These are phyloP conservation scores for Gardenia jasminoides DNA, from an alignment of 257 asterid species.

Conservation along the genomic window DNA sequence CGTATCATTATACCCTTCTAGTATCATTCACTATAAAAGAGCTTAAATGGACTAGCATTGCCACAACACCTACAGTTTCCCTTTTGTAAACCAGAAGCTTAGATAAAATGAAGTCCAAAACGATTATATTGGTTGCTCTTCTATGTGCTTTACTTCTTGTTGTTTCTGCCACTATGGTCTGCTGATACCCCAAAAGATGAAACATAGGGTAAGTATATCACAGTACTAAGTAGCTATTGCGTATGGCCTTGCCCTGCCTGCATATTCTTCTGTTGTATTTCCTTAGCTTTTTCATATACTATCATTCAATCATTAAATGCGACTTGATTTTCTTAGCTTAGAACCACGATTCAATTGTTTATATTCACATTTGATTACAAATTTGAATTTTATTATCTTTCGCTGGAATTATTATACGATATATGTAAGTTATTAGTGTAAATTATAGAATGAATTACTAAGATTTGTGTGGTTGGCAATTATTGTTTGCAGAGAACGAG, in stretches of 20 bases:
- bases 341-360: too few relatives aligned
- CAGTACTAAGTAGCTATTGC: too few relatives aligned
- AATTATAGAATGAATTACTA: neutral
- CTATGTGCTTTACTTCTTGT: conserved; percentile 2
- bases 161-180: neutral
- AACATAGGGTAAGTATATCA: neutral
- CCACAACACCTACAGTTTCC: neutral
- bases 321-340: too few relatives aligned
- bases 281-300: too few relatives aligned
- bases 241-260: too few relatives aligned
- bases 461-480: neutral
- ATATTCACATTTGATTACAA: too few relatives aligned
- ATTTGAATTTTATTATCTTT: too few relatives aligned
- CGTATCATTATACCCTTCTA: neutral
- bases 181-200: neutral
- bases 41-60: neutral
- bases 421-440: too few relatives aligned
- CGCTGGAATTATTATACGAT: too few relatives aligned
- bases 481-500: neutral
- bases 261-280: too few relatives aligned
- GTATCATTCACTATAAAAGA: neutral
- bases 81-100: neutral
- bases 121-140: conserved; percentile 6
- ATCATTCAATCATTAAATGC: too few relatives aligned
- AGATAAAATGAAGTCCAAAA: conserved; percentile 4